Conservation (phyloP, 768 basidiomycete genomes). For the Hemileccinum impolitum region DNA sequence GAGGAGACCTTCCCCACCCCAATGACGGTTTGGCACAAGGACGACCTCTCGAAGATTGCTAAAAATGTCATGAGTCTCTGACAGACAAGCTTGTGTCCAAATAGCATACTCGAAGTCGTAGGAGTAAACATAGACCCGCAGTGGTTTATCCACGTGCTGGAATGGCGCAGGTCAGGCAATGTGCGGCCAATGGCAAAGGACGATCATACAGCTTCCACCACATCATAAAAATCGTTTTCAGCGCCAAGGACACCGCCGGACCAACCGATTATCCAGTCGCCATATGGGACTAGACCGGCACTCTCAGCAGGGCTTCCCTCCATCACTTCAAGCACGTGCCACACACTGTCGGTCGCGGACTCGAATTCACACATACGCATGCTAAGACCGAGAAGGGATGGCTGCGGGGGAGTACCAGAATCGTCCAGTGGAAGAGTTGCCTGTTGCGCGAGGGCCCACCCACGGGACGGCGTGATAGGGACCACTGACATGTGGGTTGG, state of each 20-base stretch:
- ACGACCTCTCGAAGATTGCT: constrained; percentile 93
- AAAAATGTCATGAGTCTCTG: constrained; percentile 10
- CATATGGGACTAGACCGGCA: constrained; percentile 92
- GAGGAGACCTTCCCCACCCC: constrained; percentile 94
- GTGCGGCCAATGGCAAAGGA: neutral
- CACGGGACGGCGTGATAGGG: constrained; percentile 76
- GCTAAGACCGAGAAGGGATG: constrained; percentile 90
- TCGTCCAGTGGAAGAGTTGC: constrained; percentile 37
- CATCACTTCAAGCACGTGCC: constrained; percentile 96
- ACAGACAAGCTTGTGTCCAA: neutral
- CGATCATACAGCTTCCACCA: constrained; percentile 82
- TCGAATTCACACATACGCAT: constrained; percentile 93
- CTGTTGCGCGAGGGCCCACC: constrained; percentile 62
- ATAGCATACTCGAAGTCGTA: constrained; percentile 87
- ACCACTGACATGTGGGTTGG: constrained; percentile 55
- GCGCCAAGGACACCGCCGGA: constrained; percentile 87
- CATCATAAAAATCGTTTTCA: constrained; percentile 94
- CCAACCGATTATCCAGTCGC: constrained; percentile 82
- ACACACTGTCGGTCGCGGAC: constrained; percentile 86
- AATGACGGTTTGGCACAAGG: constrained; percentile 91
- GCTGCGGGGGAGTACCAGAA: constrained; percentile 50
- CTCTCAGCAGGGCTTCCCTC: constrained; percentile 97
- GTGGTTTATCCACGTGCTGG: constrained; percentile 90
- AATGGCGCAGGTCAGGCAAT: constrained; percentile 8
- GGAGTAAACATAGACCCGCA: constrained; percentile 95